Evolutionary conservation across 345 rosid genomes (phyloP).

Genomic region (Populus deltoides): DNA sequence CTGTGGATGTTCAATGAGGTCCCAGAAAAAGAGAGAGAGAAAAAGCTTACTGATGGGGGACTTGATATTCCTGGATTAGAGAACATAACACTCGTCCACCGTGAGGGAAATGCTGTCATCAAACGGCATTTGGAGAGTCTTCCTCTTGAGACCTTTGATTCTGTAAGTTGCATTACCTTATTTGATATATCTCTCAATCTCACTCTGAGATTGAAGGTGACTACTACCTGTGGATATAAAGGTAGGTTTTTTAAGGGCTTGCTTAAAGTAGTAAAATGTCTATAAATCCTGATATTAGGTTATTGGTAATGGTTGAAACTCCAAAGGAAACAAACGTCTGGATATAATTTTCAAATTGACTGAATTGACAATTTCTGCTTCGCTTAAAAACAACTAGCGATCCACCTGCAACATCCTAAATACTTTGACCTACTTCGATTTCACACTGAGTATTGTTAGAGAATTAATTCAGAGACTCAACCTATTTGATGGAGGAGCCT

Average conservation of each 20-base stretch:
- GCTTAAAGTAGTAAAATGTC: not conserved
- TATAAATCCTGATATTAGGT: not conserved
- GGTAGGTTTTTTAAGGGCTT: constrained; percentile 3
- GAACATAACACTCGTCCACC: constrained; percentile 80
- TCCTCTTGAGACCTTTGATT: constrained; percentile 90
- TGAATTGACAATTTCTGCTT: too few relatives aligned
- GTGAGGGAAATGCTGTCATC: constrained; percentile 78
- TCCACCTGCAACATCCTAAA: too few relatives aligned
- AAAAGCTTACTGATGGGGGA: constrained; percentile 72
- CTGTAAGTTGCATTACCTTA: constrained; percentile 54
- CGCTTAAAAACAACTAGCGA: too few relatives aligned
- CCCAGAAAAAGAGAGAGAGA: constrained; percentile 78
- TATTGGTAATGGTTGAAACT: not conserved
- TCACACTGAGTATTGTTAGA: too few relatives aligned
- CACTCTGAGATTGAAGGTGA: not conserved
- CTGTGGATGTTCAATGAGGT: constrained; percentile 96
- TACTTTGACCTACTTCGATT: too few relatives aligned
- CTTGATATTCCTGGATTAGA: constrained; percentile 49
- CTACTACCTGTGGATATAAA: not conserved
- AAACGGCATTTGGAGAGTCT: constrained; percentile 79
- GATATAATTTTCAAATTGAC: not conserved
- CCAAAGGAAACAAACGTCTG: constrained; percentile 4
- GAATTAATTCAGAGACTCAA: not conserved
- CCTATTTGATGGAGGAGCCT: not conserved
- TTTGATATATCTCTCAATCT: not conserved